A percentile compares a stretch with the other conserved stretches of the same genome.
These are phyloP conservation scores for Gnomoniopsis sp. DNA, from an alignment of 2,329 filamentous ascomycete species.

Conservation along the genomic window DNA sequence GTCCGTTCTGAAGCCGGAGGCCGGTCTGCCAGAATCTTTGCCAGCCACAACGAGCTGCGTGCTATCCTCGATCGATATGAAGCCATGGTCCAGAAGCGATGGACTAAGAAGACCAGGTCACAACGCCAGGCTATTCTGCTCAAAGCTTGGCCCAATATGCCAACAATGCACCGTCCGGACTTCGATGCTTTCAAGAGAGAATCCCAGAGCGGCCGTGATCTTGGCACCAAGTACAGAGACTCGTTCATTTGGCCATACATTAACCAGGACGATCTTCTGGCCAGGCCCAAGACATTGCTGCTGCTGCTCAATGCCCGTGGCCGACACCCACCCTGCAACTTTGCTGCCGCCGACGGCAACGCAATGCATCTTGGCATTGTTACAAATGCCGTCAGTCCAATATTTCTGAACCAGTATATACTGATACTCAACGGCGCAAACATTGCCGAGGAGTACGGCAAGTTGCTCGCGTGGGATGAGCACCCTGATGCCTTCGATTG, in stretches of 20 bases:
- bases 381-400: slow-evolving; percentile 22
- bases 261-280: slow-evolving; percentile 53
- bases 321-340: slow-evolving; percentile 40
- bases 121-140: slow-evolving; percentile 45
- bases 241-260: slow-evolving; percentile 50
- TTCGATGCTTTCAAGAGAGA: slow-evolving; percentile 35
- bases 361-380: slow-evolving; percentile 29
- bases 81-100: slow-evolving; percentile 47
- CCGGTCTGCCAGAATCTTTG: not conserved
- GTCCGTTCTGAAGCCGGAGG: not conserved
- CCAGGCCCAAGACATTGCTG: slow-evolving; percentile 36
- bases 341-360: slow-evolving; percentile 42
- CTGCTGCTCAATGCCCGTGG: slow-evolving; percentile 52
- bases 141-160: slow-evolving; percentile 47
- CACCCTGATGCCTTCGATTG: slow-evolving; percentile 35
- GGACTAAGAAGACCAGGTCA: slow-evolving; percentile 47
- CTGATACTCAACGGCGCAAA: slow-evolving; percentile 33
- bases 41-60: not conserved
- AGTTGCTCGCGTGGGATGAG: slow-evolving; percentile 30
- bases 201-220: slow-evolving; percentile 11
- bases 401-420: slow-evolving; percentile 28
- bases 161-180: slow-evolving; percentile 48
- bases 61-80: slow-evolving; percentile 44
- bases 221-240: slow-evolving; percentile 26
- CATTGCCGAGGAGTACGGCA: slow-evolving; percentile 31